Percentiles rank a stretch among this genome's conserved stretches.
Evolutionary conservation across 1,284 basidiomycete genomes (phyloP).

Genomic region (Leccinum solheimii): DNA sequence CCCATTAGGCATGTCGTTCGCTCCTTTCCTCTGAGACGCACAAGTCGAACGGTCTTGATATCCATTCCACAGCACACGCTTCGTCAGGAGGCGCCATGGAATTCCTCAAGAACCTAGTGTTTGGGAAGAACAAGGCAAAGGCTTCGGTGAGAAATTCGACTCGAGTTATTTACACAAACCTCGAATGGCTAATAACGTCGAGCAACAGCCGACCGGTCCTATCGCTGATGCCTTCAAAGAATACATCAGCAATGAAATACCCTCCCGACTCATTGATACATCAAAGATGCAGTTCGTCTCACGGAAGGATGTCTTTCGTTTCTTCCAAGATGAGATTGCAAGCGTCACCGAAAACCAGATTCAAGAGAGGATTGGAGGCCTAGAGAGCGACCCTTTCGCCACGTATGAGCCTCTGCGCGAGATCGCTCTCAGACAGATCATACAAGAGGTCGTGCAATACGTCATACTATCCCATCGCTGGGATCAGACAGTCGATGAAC

Average conservation of each 20-base stretch:
- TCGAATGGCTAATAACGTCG: not conserved
- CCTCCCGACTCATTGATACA: constrained; percentile 15
- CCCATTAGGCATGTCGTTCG: not conserved
- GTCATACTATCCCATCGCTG: constrained; percentile 17
- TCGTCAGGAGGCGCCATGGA: not conserved
- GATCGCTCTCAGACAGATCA: constrained; percentile 7
- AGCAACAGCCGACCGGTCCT: not conserved
- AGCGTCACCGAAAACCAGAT: not conserved
- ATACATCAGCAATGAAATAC: constrained; percentile 17
- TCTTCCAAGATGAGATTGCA: not conserved
- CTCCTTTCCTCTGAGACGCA: not conserved
- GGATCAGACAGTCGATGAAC: constrained; percentile 7
- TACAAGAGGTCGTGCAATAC: constrained; percentile 13
- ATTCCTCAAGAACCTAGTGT: not conserved
- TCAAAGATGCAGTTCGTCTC: constrained; percentile 10
- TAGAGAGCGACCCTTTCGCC: not conserved
- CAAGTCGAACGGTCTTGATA: not conserved
- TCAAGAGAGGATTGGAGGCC: not conserved
- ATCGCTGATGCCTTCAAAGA: constrained; percentile 7
- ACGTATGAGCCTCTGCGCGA: constrained; percentile 1
- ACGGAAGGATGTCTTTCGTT: constrained; percentile 1
- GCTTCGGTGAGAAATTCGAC: not conserved
- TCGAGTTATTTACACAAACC: not conserved
- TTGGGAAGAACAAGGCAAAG: not conserved
- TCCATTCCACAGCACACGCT: not conserved